phyloP scores from a whole-genome alignment of 2,329 filamentous ascomycete species.

The Colletotrichum lupini region DNA sequence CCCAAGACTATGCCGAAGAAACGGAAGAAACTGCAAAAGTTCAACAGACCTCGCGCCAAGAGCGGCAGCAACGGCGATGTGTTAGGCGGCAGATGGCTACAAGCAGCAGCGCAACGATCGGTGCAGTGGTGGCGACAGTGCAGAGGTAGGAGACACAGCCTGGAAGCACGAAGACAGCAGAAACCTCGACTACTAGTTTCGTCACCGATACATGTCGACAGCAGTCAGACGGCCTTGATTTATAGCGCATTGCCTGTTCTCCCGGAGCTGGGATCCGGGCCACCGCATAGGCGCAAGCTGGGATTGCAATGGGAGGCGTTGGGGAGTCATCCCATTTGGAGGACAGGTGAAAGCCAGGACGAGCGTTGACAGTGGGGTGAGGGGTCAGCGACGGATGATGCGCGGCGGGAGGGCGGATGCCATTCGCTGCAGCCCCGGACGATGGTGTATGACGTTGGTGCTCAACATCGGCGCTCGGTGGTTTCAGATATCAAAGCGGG shows the following conservation, averaged over 20 bases:
- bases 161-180: background rate
- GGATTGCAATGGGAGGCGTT: background rate
- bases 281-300: background rate
- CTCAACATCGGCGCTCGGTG: conserved; percentile 18
- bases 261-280: background rate
- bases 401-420: background rate
- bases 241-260: background rate
- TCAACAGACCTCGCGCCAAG: too few species aligned
- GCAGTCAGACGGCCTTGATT: background rate
- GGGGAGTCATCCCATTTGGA: background rate
- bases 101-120: background rate
- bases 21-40: background rate
- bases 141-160: too few species aligned
- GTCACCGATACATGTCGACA: background rate
- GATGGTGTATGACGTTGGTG: background rate
- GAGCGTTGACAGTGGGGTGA: background rate
- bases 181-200: background rate
- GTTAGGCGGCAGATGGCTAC: background rate
- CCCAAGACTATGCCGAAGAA: too few species aligned
- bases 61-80: background rate
- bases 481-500: conserved; percentile 6
- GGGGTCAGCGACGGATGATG: background rate
- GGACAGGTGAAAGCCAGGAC: background rate
- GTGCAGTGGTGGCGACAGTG: background rate
- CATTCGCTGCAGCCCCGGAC: background rate